Conservation (phyloP, 345 rosid genomes). For the Heritiera fomes region DNA sequence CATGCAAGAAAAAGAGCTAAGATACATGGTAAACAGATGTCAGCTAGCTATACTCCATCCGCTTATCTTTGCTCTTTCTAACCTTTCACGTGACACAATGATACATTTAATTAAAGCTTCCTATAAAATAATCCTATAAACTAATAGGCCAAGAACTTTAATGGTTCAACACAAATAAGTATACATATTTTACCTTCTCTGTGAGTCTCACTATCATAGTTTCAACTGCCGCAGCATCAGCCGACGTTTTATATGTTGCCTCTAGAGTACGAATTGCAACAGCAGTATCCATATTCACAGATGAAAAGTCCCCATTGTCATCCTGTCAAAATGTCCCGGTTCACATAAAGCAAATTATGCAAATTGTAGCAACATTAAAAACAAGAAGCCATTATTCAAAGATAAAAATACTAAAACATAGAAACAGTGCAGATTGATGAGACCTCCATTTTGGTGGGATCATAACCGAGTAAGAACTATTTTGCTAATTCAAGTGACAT, state of each 20-base stretch:
- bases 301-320: constrained; percentile 93
- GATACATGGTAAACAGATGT: neutral
- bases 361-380: neutral
- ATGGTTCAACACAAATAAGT: neutral
- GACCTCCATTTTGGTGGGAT: neutral
- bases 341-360: neutral
- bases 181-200: constrained; percentile 54
- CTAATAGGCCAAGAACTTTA: constrained; percentile 1
- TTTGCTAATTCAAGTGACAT: neutral
- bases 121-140: neutral
- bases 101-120: constrained; percentile 7
- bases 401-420: neutral
- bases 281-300: constrained; percentile 99
- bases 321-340: constrained; percentile 49
- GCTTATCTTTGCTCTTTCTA: neutral
- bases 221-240: constrained; percentile 89
- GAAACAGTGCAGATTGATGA: neutral
- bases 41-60: neutral
- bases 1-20: neutral
- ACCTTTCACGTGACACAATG: neutral
- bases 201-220: constrained; percentile 76
- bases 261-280: constrained; percentile 96
- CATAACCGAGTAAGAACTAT: neutral
- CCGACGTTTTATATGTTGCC: constrained; percentile 87
- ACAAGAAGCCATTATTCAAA: neutral